Base-by-base conservation (phyloP, 805 yeast species). In the Saccharomycopsis amapae region DNA sequence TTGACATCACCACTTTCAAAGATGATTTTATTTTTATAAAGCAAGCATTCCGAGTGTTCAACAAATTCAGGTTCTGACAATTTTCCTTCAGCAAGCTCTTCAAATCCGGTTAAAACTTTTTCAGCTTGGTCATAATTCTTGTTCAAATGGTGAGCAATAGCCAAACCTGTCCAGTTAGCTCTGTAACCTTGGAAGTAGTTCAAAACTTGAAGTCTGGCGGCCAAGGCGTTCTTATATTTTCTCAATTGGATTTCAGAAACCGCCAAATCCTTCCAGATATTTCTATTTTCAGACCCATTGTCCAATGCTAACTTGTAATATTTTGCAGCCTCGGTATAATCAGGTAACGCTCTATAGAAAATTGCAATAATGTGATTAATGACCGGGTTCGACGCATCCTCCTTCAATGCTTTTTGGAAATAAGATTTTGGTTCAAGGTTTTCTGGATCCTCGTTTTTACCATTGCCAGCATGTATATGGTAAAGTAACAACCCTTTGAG, bases 111-210 rank as follows among this genome's bases (percentile, higher is more conserved):
- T 55, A 89, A 71, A 1, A 90, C 84, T 46, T 75, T 75, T 46
- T 81, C 80, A 5, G 96, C 90, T 20, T 76, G 76, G 31, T 67
- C 68, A 57, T 71, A 74, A 57, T 88, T 85, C 22, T 75, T 73
- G 60, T 76, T 76, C 59, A 89, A 68, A 61, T 85, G 85, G 59
- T 83, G 86, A 1, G 97, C 95, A 36, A 87, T 72, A 1, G 95
- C 96, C 42, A 84, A 71, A 0, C 82, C 81, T 1, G 95, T 84
- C 96, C 96, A 89, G 59, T 86, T 85, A 51, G 90, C 88, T 53
- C 96, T 75, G 60, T 78, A 85, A 0, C 95, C 95, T 9, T 93
- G 79, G 55, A 75, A 81, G 22, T 75, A 72, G 56, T 82, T 85
- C 62, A 93, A 71, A 56, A 78, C 79, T 32, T 71, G 69, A 49